Evolutionary conservation across 1,284 basidiomycete genomes (phyloP).

Genomic region (Meripilus lineatus): DNA sequence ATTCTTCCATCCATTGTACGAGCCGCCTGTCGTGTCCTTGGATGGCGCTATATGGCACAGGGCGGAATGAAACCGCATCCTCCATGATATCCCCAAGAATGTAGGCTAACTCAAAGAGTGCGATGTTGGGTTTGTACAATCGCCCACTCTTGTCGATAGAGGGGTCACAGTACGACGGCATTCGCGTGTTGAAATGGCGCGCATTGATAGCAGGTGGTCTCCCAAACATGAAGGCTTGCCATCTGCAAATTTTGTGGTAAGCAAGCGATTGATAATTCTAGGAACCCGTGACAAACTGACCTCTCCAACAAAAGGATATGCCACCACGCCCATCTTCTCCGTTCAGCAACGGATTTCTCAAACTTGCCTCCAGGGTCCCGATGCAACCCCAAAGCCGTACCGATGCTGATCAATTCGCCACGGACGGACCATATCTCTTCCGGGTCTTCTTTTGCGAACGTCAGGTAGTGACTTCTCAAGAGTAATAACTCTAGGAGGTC

Average conservation of each 20-base stretch:
- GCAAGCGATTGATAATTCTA: background rate
- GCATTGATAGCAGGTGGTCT: conserved; percentile 67
- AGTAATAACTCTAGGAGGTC: conserved; percentile 73
- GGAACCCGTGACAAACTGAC: conserved; percentile 29
- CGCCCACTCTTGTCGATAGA: conserved; percentile 53
- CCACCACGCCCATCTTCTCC: conserved; percentile 84
- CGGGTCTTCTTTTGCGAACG: conserved; percentile 64
- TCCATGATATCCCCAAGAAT: conserved; percentile 80
- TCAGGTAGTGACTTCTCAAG: conserved; percentile 64
- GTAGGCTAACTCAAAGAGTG: conserved; percentile 68
- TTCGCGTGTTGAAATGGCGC: conserved; percentile 74
- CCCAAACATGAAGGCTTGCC: conserved; percentile 85
- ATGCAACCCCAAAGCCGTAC: conserved; percentile 75
- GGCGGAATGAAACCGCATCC: conserved; percentile 69
- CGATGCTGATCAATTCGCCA: conserved; percentile 68
- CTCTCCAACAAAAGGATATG: conserved; percentile 74
- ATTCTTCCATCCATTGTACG: conserved; percentile 64
- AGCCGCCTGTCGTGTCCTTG: conserved; percentile 64
- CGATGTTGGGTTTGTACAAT: conserved; percentile 66
- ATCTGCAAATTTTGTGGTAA: conserved; percentile 36
- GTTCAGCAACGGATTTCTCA: conserved; percentile 60
- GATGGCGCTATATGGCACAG: conserved; percentile 70
- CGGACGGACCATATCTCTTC: conserved; percentile 75
- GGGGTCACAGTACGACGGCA: conserved; percentile 62
- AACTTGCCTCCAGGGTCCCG: conserved; percentile 72